Evolutionary conservation across 73 alveolate species (phyloP), one percentile per base, ranked within the genome.

Genomic region (Paramecium biaurelia): DNA sequence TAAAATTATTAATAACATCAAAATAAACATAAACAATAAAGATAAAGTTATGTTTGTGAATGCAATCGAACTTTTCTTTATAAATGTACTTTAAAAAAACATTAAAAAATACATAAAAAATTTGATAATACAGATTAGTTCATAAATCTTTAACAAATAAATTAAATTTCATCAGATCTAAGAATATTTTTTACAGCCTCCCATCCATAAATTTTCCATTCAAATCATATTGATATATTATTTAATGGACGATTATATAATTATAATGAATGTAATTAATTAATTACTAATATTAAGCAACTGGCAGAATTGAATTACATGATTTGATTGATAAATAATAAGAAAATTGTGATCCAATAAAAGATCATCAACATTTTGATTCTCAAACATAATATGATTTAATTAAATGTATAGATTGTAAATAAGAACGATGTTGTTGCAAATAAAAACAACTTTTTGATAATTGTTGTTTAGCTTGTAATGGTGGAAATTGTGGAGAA

Each of bases 41-140:
- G 93, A 41, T 15, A 67, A 67, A 43, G 57, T 24, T 35, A 63
- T 41, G 28, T 63, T 63, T 67, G 85, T 41, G 93, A 63, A 26
- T 86, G 93, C 47, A 85, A 85, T 23, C 68, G 70, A 34, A 37
- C 74, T n/a, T 86, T 63, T 86, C 87, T 86, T 3, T 86, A 86
- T 59, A 63, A 72, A 12, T 41, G 93, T 38, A 86, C 89, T 68
- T 49, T 86, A 21, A 86, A 86, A 59, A 86, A 86, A 47, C 93
- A 86, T 63, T 57, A 86, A 72, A 86, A 86, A 21, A 76, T 41
- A 1, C 68, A 57, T 35, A 1, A 86, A 3, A 34, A 63, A n/a
- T 6, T 7, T 37, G 56, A 59, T 5, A 63, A 42, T 20, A 42
- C 35, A 24, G 85, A 86, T 86, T 41, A 86, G 7, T 63, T 86